Evolutionary conservation across 164 flowering plant species (phyloP), one percentile per base, ranked within the genome.

Genomic region (grape (Vitis vinifera)): DNA sequence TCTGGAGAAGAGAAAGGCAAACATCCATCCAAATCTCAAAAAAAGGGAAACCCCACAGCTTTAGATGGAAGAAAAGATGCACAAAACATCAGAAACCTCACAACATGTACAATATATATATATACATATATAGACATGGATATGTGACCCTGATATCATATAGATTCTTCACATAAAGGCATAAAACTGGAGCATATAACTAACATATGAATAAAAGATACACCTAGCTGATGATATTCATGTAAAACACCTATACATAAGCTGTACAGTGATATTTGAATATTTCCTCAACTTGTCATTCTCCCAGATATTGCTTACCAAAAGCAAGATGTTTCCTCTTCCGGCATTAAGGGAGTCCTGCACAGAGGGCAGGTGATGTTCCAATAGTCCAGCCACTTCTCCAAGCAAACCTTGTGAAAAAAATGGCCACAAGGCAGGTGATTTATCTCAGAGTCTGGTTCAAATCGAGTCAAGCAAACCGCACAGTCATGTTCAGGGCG

Each of bases 321-420:
- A 55, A 74, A 55, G 71, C 69, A 70, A 13, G 69, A 30, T 2
- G 66, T 74, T 3, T 64, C 79, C 44, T 82, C 84, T 63, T 77
- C 78, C 13, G 87, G 80, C 69, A 88, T 71, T 67, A 91, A 55
- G 29, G 84, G 79, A 51, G 86, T 79, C 81, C 97, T 73, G 68
- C 97, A 89, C 12, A 86, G 87, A 27, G 97, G 97, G 74, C 93
- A 89, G 2, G 97, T 86, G 53, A 81, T 69, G 73, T 87, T 84
- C 88, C 87, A 88, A 55, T 83, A 84, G n/a, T 81, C 82, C 65
- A 91, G 62, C 97, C 97, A 91, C 72, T 84, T 86, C 84, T 89
- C 91, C 68, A 91, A 70, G 77, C 97, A 91, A 8, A 44, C 69
- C 47, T 78, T 87, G 48, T 91, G 97, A 69, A 85, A 91, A 49